Evolutionary conservation across 805 yeast species (phyloP).

Genomic region (Debaryomyces hansenii): DNA sequence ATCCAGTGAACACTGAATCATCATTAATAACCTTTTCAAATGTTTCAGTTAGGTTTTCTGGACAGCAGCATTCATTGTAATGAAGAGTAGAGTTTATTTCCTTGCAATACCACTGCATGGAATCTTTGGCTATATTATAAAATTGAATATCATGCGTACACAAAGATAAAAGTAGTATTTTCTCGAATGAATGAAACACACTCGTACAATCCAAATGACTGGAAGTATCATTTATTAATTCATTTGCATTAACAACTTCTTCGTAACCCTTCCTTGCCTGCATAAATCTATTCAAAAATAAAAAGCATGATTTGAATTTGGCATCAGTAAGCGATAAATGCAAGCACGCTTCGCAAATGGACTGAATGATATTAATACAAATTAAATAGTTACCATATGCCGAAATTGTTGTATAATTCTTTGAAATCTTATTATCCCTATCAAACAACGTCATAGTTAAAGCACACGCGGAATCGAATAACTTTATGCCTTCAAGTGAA

Average conservation of each 20-base stretch:
- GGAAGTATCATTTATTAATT: slow-evolving; percentile 3
- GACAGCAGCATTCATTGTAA: slow-evolving; percentile 7
- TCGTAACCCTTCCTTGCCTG: slow-evolving; percentile 20
- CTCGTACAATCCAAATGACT: slow-evolving; percentile 14
- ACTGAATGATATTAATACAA: slow-evolving; percentile 31
- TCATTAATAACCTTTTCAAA: slow-evolving; percentile 49
- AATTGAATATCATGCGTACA: slow-evolving; percentile 47
- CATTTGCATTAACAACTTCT: not conserved
- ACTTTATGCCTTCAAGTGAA: slow-evolving; percentile 12
- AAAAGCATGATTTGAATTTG: slow-evolving; percentile 35
- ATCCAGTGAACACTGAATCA: slow-evolving; percentile 60
- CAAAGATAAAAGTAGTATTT: slow-evolving; percentile 35
- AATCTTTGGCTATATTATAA: slow-evolving; percentile 37
- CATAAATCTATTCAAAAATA: slow-evolving; percentile 35
- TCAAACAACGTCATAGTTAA: slow-evolving; percentile 32
- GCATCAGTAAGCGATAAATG: slow-evolving; percentile 33
- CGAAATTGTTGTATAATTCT: slow-evolving; percentile 20
- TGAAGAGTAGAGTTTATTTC: slow-evolving; percentile 12
- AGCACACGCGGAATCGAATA: slow-evolving; percentile 36
- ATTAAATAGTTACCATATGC: slow-evolving; percentile 25
- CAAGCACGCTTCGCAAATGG: slow-evolving; percentile 36
- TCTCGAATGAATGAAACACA: slow-evolving; percentile 33
- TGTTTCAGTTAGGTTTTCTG: slow-evolving; percentile 23
- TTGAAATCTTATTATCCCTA: slow-evolving; percentile 11
- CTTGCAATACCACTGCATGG: slow-evolving; percentile 31